Conservation (phyloP, 2,329 filamentous ascomycete genomes). For the Tricladium varicosporioides region DNA sequence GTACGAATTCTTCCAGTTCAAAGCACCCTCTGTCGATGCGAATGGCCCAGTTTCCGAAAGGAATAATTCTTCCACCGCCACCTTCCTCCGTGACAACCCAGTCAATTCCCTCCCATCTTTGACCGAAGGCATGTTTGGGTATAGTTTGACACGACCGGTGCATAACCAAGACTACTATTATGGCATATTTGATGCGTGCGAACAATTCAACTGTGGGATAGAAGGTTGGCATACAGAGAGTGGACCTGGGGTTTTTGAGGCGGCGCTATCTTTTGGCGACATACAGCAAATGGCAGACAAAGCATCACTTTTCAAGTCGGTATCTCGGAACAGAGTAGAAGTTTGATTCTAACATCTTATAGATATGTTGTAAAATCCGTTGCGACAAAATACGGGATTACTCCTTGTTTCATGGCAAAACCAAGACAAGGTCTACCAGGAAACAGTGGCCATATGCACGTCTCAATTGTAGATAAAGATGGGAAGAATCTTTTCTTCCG, state of each 20-base stretch:
- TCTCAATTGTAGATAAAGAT: conserved; percentile 78
- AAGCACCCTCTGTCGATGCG: conserved; percentile 53
- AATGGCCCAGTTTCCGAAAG: conserved; percentile 47
- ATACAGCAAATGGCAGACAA: conserved; percentile 88
- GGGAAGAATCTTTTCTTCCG: conserved; percentile 84
- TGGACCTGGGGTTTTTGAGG: conserved; percentile 92
- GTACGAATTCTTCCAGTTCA: conserved; percentile 94
- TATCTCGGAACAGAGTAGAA: conserved; percentile 2
- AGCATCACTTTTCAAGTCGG: conserved; percentile 84
- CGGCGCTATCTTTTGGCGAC: conserved; percentile 87
- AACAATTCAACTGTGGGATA: conserved; percentile 74
- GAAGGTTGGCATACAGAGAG: conserved; percentile 97
- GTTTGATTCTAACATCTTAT: conserved; percentile 7
- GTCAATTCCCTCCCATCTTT: conserved; percentile 72
- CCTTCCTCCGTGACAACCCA: conserved; percentile 71
- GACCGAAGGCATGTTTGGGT: conserved; percentile 95
- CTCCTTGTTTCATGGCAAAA: conserved; percentile 98
- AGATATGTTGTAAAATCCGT: conserved; percentile 86
- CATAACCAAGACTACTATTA: conserved; percentile 95
- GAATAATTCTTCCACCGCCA: conserved; percentile 67
- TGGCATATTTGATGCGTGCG: conserved; percentile 77
- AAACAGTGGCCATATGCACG: conserved; percentile 94
- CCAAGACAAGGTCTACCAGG: conserved; percentile 86
- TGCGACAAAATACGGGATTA: conserved; percentile 83
- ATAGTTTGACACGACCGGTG: conserved; percentile 80